A percentile compares a stretch with the other conserved stretches of the same genome.
These are phyloP conservation scores for Verticillium klebahnii DNA, from an alignment of 2,329 filamentous ascomycete species.

Conservation along the genomic window DNA sequence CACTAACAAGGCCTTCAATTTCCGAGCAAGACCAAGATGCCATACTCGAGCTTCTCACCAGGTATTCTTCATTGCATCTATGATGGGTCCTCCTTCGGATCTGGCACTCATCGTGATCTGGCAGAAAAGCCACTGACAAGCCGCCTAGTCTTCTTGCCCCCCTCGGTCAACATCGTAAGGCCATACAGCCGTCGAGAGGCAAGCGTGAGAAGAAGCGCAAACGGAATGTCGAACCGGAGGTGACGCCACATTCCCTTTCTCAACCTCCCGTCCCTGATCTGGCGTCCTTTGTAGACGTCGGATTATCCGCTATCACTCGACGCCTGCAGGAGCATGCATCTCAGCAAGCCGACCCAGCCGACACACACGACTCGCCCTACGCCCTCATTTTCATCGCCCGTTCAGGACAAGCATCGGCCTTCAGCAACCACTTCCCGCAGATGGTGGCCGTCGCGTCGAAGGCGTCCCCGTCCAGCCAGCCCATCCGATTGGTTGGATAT, in stretches of 20 bases:
- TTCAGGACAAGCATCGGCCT: slow-evolving; percentile 50
- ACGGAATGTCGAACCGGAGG: slow-evolving; percentile 27
- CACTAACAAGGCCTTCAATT: slow-evolving; percentile 53
- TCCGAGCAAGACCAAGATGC: slow-evolving; percentile 53
- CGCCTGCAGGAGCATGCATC: slow-evolving; percentile 43
- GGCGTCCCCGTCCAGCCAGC: slow-evolving; percentile 27
- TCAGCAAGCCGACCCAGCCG: slow-evolving; percentile 2
- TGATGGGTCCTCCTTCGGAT: not conserved
- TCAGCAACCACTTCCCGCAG: slow-evolving; percentile 57
- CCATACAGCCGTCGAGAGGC: slow-evolving; percentile 55
- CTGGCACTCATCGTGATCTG: not conserved
- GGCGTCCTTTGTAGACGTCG: slow-evolving; percentile 54
- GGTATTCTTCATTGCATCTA: slow-evolving; percentile 36
- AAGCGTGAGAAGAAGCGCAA: slow-evolving; percentile 53
- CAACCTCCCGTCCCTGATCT: slow-evolving; percentile 42
- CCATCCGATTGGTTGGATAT: slow-evolving; percentile 57
- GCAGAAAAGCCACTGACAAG: not conserved
- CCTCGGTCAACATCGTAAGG: slow-evolving; percentile 56
- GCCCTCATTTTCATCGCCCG: slow-evolving; percentile 54
- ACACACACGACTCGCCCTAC: slow-evolving; percentile 26
- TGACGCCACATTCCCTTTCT: slow-evolving; percentile 22
- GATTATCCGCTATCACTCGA: slow-evolving; percentile 59
- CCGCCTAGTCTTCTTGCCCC: slow-evolving; percentile 54
- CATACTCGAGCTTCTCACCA: slow-evolving; percentile 63
- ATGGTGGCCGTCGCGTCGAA: slow-evolving; percentile 48